A percentile compares a stretch with the other conserved stretches of the same genome.
Conservation (phyloP, 2,329 filamentous ascomycete genomes). For the Bipolaris victoriae region DNA sequence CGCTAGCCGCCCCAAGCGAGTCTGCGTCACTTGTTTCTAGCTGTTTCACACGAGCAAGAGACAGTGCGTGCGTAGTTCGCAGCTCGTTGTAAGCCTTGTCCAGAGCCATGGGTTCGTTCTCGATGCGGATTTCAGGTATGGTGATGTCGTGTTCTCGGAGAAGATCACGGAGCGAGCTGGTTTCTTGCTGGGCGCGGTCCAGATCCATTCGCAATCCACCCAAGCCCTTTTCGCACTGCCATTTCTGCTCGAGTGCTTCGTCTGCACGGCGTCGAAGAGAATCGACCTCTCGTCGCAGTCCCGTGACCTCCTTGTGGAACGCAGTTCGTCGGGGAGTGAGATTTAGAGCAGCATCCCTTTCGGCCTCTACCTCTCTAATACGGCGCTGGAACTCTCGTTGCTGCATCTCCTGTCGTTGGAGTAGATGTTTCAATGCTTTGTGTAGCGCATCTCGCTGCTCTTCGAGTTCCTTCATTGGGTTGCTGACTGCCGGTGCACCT, state of each 20-base stretch:
- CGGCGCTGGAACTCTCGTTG: slow-evolving; percentile 83
- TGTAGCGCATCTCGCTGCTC: slow-evolving; percentile 92
- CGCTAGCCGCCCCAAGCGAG: slow-evolving; percentile 42
- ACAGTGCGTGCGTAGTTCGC: slow-evolving; percentile 71
- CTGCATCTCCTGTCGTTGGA: slow-evolving; percentile 85
- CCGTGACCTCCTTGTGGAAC: slow-evolving; percentile 82
- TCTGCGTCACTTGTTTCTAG: slow-evolving; percentile 62
- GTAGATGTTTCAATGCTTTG: slow-evolving; percentile 79
- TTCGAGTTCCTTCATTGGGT: slow-evolving; percentile 82
- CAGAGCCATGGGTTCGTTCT: slow-evolving; percentile 69
- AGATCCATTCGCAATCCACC: slow-evolving; percentile 93
- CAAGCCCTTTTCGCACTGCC: slow-evolving; percentile 91
- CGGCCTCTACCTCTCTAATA: slow-evolving; percentile 75
- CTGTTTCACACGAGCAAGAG: slow-evolving; percentile 69
- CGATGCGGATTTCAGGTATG: slow-evolving; percentile 65
- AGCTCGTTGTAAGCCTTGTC: slow-evolving; percentile 77
- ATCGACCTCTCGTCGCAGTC: slow-evolving; percentile 82
- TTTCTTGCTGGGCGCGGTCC: slow-evolving; percentile 93
- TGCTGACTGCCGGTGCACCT: slow-evolving; percentile 33
- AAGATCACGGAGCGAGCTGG: slow-evolving; percentile 77
- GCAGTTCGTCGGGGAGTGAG: slow-evolving; percentile 74
- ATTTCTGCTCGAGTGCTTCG: slow-evolving; percentile 93
- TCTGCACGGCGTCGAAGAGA: slow-evolving; percentile 85
- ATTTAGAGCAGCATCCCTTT: slow-evolving; percentile 75
- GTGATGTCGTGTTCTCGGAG: slow-evolving; percentile 83